Evolutionary conservation across 2,329 filamentous ascomycete genomes (phyloP), one percentile per base, ranked within the genome.

Genomic region (Lachnellula cervina): DNA sequence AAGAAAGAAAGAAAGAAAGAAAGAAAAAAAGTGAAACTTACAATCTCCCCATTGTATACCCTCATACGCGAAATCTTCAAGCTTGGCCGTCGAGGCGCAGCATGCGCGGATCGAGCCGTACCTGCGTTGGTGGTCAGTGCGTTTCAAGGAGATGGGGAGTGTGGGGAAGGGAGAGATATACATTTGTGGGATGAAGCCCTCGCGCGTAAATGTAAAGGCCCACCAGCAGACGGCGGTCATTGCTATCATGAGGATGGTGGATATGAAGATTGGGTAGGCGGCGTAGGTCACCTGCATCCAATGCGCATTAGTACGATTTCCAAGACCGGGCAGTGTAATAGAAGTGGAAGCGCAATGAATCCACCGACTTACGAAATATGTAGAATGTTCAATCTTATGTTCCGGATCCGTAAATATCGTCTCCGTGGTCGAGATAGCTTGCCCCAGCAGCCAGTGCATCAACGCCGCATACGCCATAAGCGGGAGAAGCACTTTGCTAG

Each of bases 361-460:
- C 28, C 37, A n/a, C 5, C 21, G 8, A 50, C 54, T 35, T 47
- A 55, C 58, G 16, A 52, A 58, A 28, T 64, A 61, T 1, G 55
- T 44, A 14, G 55, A 59, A 28, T 60, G 60, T 34, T 64, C 59
- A 16, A 61, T 25, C 0, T 52, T 48, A 43, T 58, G 49, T 16
- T 25, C 13, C 0, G 51, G 53, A 52, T 62, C 62, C 11, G 54
- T 58, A 37, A 52, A 63, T 14, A 63, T 63, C 14, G 59, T 55
- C 54, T 62, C 62, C 11, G 54, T 45, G 0, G 59, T 59, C 1
- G 52, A 38, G 4, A 63, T 60, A 2, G 62, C 62, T 45, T 62
- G 47, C 2, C 62, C 62, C 1, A 64, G 54, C 2, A 64, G 49
- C 61, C 61, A 63, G 37, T 64, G 59, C 61, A 64, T 64, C 4